A percentile compares a stretch with the other conserved stretches of the same genome.
phyloP scores from a whole-genome alignment of 768 basidiomycete species.

The Candolleomyces aberdarensis region DNA sequence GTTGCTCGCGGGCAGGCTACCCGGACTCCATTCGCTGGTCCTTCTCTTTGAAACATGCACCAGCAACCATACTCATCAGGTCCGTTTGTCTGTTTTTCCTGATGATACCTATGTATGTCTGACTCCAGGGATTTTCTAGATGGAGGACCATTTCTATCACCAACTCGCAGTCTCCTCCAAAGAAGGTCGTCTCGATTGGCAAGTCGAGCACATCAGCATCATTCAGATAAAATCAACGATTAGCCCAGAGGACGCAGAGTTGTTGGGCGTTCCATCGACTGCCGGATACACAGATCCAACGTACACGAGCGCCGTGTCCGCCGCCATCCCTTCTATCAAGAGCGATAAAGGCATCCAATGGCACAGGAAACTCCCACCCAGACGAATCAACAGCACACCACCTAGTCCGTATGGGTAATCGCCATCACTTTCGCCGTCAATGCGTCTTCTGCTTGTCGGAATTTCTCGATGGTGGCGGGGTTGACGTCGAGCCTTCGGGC shows the following conservation, averaged over 20 bases:
- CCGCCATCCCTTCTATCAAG: not conserved
- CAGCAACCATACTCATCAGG: not conserved
- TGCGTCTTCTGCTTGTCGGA: slow-evolving; percentile 59
- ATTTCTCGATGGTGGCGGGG: slow-evolving; percentile 72
- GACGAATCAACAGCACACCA: slow-evolving; percentile 25
- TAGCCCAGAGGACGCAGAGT: not conserved
- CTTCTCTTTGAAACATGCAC: not conserved
- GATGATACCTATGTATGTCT: not conserved
- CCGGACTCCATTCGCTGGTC: not conserved
- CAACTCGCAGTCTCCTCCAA: not conserved
- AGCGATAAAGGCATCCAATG: not conserved
- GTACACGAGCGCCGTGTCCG: not conserved
- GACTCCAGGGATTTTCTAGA: not conserved
- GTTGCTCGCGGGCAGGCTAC: not conserved
- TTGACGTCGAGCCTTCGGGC: slow-evolving; percentile 86
- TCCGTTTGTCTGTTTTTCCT: not conserved
- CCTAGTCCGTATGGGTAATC: slow-evolving; percentile 78
- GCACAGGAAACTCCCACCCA: not conserved
- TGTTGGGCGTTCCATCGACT: not conserved
- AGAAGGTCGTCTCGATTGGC: not conserved
- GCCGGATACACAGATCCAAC: not conserved
- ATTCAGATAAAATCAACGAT: not conserved
- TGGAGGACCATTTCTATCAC: not conserved
- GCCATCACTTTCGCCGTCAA: slow-evolving; percentile 69
- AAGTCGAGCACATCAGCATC: not conserved